These are phyloP conservation scores for Ustilago sp. DNA, from an alignment of 1,284 basidiomycete genomes.

Conservation along the genomic window DNA sequence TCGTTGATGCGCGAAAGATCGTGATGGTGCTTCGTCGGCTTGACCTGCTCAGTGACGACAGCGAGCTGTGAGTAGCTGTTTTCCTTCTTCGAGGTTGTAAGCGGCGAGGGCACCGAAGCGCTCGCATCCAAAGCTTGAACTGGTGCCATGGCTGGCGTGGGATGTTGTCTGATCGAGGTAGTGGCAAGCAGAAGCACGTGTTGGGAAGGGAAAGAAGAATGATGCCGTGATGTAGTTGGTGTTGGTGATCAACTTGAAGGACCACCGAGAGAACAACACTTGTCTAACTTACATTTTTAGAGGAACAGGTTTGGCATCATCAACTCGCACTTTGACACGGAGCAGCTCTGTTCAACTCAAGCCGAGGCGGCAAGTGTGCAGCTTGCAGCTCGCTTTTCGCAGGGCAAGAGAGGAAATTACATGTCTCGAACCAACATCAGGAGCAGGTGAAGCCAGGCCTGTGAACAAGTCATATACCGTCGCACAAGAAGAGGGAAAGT, in stretches of 20 bases:
- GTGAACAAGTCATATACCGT: neutral
- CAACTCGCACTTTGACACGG: slow-evolving; percentile 7
- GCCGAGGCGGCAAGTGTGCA: slow-evolving; percentile 13
- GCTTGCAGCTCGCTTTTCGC: slow-evolving; percentile 16
- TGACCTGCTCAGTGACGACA: slow-evolving; percentile 26
- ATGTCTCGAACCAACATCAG: slow-evolving; percentile 33
- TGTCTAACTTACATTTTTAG: neutral
- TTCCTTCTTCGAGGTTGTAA: slow-evolving; percentile 44
- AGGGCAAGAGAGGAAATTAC: slow-evolving; percentile 18
- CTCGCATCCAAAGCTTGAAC: slow-evolving; percentile 25
- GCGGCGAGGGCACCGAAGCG: slow-evolving; percentile 36
- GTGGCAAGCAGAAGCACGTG: neutral
- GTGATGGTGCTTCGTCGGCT: slow-evolving; percentile 31
- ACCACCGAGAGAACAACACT: neutral
- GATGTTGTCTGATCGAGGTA: neutral
- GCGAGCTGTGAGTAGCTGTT: slow-evolving; percentile 41
- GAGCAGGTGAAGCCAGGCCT: neutral
- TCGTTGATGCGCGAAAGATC: slow-evolving; percentile 35
- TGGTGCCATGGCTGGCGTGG: slow-evolving; percentile 27
- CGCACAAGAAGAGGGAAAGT: slow-evolving; percentile 2
- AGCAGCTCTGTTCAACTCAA: neutral
- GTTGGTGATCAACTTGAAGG: neutral
- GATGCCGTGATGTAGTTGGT: neutral
- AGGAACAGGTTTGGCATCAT: neutral
- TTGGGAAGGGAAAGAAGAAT: neutral